Evolutionary conservation across 805 yeast species (phyloP), one percentile per base, ranked within the genome.

Genomic region (Blastobotrys robertii): DNA sequence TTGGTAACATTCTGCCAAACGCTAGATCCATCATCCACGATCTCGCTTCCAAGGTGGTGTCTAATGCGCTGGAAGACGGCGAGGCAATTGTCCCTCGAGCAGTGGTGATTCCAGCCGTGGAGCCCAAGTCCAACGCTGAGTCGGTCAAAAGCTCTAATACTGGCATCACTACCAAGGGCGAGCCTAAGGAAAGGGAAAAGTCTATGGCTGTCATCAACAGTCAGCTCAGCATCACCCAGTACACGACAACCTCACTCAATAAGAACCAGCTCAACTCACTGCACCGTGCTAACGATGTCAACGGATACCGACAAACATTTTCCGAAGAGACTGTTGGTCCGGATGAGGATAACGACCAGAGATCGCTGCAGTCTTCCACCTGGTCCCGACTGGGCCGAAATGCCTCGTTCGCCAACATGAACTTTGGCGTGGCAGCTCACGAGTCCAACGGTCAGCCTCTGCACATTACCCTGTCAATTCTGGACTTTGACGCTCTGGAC

Each of bases 401-500:
- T 32, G 28, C 29, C 13, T 30, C 32, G 12, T 38, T 34, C 14
- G 30, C 30, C 39, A 38, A 37, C 32, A 13, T 19, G 15, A 19
- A 14, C 14, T 28, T 22, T 34, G 29, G 39, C 6, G 13, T 7
- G 16, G 6, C 25, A 19, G n/a, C 16, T 8, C 34, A 37, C 12
- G 36, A 31, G n/a, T 10, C 36, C 12, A 13, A 36, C 29, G 44
- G 41, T 14, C 25, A 19, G 25, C 25, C 25, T 34, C 37, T 19
- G 25, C 25, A 19, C 29, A 25, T 2, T 34, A 13, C 40, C 15
- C 34, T 53, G 31, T 31, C 51, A 9, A 41, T 56, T 28, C 43
- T 56, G 3, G 64, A 58, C 32, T 54, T 57, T 38, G 63, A 60
- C 35, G 50, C 63, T 4, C 39, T 44, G 10, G 64, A 59, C 12